Percentiles rank a stretch among this genome's conserved stretches.
These are phyloP conservation scores for Beauveria varroae DNA, from an alignment of 2,329 filamentous ascomycete species.

Conservation along the genomic window DNA sequence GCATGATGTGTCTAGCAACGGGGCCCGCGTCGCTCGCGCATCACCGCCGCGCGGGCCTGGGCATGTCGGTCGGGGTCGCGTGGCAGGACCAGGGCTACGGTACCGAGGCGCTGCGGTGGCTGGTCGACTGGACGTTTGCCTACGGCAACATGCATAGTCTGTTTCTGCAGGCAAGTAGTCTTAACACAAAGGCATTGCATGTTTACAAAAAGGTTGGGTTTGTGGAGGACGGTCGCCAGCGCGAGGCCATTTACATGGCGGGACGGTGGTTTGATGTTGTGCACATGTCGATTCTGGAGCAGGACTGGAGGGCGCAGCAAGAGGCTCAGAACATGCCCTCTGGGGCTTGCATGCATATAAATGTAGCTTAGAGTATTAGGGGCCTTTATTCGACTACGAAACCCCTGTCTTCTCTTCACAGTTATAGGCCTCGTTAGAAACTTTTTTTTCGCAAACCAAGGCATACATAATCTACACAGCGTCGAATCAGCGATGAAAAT, in stretches of 20 bases:
- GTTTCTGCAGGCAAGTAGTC: slow-evolving; percentile 31
- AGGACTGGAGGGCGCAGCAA: slow-evolving; percentile 23
- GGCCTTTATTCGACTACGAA: too few relatives aligned
- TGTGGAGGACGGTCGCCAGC: slow-evolving; percentile 29
- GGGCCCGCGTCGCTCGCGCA: not conserved
- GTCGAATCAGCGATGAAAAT: too few relatives aligned
- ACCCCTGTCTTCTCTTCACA: too few relatives aligned
- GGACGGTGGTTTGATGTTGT: slow-evolving; percentile 27
- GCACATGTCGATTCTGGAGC: slow-evolving; percentile 26
- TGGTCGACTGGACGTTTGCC: slow-evolving; percentile 33
- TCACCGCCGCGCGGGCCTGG: slow-evolving; percentile 18
- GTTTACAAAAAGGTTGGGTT: slow-evolving; percentile 38
- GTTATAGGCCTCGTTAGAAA: too few relatives aligned
- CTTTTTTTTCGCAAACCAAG: too few relatives aligned
- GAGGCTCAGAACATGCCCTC: not conserved
- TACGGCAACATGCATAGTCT: slow-evolving; percentile 34
- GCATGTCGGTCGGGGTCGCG: slow-evolving; percentile 24
- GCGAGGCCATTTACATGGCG: slow-evolving; percentile 25
- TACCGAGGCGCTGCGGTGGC: slow-evolving; percentile 35
- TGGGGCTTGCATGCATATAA: not conserved
- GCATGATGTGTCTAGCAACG: not conserved
- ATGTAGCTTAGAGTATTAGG: not conserved
- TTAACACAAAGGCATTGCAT: slow-evolving; percentile 23
- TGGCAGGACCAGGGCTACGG: slow-evolving; percentile 35
- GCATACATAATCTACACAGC: too few relatives aligned